Conservation (phyloP, 768 basidiomycete species). For the Suillus brevipes region DNA sequence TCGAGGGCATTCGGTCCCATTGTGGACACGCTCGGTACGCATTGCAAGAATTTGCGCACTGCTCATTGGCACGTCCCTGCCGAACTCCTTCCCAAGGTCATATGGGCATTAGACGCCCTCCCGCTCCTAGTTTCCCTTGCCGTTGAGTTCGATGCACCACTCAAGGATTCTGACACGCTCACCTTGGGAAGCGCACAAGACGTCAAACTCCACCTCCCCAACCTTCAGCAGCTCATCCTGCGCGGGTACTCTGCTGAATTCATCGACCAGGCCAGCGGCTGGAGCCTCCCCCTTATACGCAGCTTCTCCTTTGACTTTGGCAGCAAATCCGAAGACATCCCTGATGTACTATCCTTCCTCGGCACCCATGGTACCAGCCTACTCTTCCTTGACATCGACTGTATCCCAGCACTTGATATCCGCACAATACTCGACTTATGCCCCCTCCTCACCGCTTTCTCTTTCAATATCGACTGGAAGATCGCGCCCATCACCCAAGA, state of each 20-base stretch:
- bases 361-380: conserved; percentile 56
- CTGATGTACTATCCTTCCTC: conserved; percentile 63
- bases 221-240: conserved; percentile 63
- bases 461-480: conserved; percentile 78
- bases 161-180: conserved; percentile 42
- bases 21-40: conserved; percentile 60
- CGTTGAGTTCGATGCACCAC: conserved; percentile 45
- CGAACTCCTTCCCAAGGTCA: conserved; percentile 59
- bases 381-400: conserved; percentile 65
- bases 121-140: conserved; percentile 56
- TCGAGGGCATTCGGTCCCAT: conserved; percentile 58
- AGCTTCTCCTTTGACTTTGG: conserved; percentile 56
- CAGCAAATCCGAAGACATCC: conserved; percentile 41
- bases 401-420: conserved; percentile 56
- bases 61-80: conserved; percentile 61
- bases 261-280: conserved; percentile 66
- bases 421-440: conserved; percentile 62
- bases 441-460: conserved; percentile 59
- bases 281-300: conserved; percentile 61
- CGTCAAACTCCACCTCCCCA: conserved; percentile 51
- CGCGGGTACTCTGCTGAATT: conserved; percentile 63
- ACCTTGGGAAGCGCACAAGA: conserved; percentile 62
- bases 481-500: conserved; percentile 29
- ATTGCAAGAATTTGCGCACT: conserved; percentile 54
- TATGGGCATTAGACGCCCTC: conserved; percentile 69